Base-by-base conservation (phyloP, 257 asterid genomes). In the Solanum tarijense region DNA sequence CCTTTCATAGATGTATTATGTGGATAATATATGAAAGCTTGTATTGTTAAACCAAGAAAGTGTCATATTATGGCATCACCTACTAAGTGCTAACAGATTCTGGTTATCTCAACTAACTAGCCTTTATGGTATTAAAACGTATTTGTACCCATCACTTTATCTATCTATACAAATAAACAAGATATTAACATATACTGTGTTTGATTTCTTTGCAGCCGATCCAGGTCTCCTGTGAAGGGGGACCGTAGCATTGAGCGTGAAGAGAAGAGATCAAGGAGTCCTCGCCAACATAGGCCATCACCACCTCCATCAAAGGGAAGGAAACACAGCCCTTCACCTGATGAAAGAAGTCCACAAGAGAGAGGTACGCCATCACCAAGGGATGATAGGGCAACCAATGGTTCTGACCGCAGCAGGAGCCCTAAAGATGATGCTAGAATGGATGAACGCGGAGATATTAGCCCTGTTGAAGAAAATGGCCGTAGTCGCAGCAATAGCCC, bases 241-340 rank as follows among this genome's bases (percentile, higher is more conserved):
- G 94, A 91, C 35, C 93, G 89, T 25, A 88, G 93, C 83, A 79
- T 91, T 60, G 94, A 92, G 38, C 90, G 43, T 11, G 91, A 83
- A 55, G 93, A 91, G 83, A 90, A 90, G 91, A 91, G 93, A 85
- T 92, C 95, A n/a, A 90, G 93, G 88, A 93, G 91, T 89, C 94
- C 93, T 14, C 90, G 87, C 86, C 89, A 89, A 25, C 93, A 86
- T 55, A 89, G 91, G 76, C 41, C 87, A 66, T 88, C 92, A 6
- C 88, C 93, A 52, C 93, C 92, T 31, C 93, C 91, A 86, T 81
- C 90, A 18, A 88, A 86, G 83, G 89, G 89, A 29, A 55, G 84
- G 72, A 86, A 75, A 27, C 83, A 35, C 83, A 92, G 92, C 83
- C 91, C 84, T 31, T 87, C 91, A 34, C 93, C 94, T 86, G 93